Evolutionary conservation across 805 yeast genomes (phyloP), one percentile per base, ranked within the genome.

Genomic region (Saturnispora dispora): DNA sequence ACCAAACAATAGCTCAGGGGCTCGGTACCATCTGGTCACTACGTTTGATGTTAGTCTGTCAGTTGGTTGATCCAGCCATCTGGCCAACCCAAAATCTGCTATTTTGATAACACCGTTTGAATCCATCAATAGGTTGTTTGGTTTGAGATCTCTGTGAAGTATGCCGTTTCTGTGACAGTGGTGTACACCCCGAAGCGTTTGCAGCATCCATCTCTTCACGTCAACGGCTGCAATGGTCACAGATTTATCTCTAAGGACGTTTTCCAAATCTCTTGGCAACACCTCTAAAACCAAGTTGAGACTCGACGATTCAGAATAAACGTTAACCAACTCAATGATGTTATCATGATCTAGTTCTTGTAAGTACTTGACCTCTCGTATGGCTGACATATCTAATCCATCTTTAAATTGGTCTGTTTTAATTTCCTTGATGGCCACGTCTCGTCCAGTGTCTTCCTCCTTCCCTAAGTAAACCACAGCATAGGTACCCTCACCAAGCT

Each of bases 401-500:
- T 93, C 98, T 65, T 89, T 88, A 71, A 90, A 90, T 53, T 85
- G 83, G 2, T 95, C 95, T 0, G 95, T 85, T 62, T 93, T 93
- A 74, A 93, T 93, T 71, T 89, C 96, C 63, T 93, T 93, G 54
- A 95, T 83, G 57, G 99, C 99, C 33, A 93, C 83, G 48, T 75
- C 73, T 50, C 90, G 68, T 5, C 65, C 69, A 28, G 79, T 75
- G 46, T 69, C 72, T 11, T 72, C 58, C 62, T 85, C 85, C 40
- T 75, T 79, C 2, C 98, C 98, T 15, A 90, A 73, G 61, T 83
- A 88, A 5, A 93, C 99, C 51, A 90, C 95, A 45, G 99, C 99
- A 71, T 91, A 93, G 0, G 99, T 93, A 68, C 99, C 99, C 70
- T 93, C 99, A 63, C 99, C 99, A 28, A 93, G 97, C 63, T 89